Evolutionary conservation across 345 rosid genomes (phyloP), one percentile per base, ranked within the genome.

Genomic region (Aquilaria sinensis): DNA sequence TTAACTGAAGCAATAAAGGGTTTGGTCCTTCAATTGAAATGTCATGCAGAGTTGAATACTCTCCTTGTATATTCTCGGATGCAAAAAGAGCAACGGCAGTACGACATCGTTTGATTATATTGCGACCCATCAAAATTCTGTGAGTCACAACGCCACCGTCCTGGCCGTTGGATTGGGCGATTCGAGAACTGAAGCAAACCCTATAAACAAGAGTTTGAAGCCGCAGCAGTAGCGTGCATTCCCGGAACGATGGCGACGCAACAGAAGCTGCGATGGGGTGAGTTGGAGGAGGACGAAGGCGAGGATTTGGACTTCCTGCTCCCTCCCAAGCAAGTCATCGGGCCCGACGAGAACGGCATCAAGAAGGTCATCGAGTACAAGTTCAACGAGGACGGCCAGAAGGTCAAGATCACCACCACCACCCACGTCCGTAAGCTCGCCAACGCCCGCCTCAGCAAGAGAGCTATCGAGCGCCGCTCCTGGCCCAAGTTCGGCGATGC

Each of bases 401-500:
- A 82, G 70, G 81, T 85, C 10, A 87, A 80, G 73, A 71, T 84
- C 49, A 87, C 89, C 16, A 87, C 98, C 32, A 85, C 74, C 8
- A 63, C 80, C 6, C 83, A 92, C 48, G 81, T 83, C 15, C 70
- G 90, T 0, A 85, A 88, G 73, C 76, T 85, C 9, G 88, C 77
- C 48, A 80, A 84, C 10, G 83, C 85, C 1, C 73, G 85, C 41
- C 84, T 81, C 31, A 84, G 80, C 67, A 80, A 83, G 60, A 67
- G 77, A 3, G 96, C 85, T 11, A 30, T 81, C 33, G 93, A 84
- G 84, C 63, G 91, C 31, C 70, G 93, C 53, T 75, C 67, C 29
- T 88, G 86, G 96, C 55, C 78, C 33, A 86, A 83, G 78, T 88
- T 91, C 48, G 97, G 96, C 1, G 93, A 84, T 58, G 96, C 96